Conservation (phyloP, 805 yeast genomes). For the Candida nemodendra region DNA sequence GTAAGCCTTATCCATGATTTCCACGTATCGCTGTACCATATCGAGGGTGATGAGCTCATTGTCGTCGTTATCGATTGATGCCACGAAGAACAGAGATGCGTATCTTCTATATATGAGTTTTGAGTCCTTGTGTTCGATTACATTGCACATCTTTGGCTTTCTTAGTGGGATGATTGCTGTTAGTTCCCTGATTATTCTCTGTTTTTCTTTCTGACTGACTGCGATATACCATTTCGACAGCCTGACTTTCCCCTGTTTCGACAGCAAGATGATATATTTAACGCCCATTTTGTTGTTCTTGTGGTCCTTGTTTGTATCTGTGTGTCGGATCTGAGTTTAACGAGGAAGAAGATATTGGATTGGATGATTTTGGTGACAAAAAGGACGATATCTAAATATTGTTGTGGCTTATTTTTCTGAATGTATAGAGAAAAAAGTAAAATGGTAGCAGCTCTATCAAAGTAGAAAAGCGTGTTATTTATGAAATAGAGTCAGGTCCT, state of each 20-base stretch:
- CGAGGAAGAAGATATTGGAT: too few relatives aligned
- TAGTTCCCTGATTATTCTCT: constrained; percentile 78
- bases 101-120: constrained; percentile 90
- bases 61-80: constrained; percentile 79
- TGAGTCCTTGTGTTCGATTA: constrained; percentile 78
- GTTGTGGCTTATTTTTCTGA: too few relatives aligned
- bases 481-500: too few relatives aligned
- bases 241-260: constrained; percentile 94
- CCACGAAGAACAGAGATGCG: constrained; percentile 88
- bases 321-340: too few relatives aligned
- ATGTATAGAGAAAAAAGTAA: too few relatives aligned
- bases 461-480: too few relatives aligned
- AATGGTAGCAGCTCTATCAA: too few relatives aligned
- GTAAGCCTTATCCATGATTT: constrained; percentile 92
- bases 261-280: constrained; percentile 74
- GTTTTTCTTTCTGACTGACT: constrained; percentile 78
- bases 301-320: too few relatives aligned
- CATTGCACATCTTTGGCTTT: constrained; percentile 93
- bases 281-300: constrained; percentile 65
- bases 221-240: constrained; percentile 92
- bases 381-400: too few relatives aligned
- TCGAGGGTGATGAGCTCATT: constrained; percentile 88
- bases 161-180: constrained; percentile 83
- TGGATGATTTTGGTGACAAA: too few relatives aligned
- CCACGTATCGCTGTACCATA: constrained; percentile 88